Evolutionary conservation across 495 filamentous ascomycete genomes (phyloP).

Genomic region (Hypomontagnella monticulosa): DNA sequence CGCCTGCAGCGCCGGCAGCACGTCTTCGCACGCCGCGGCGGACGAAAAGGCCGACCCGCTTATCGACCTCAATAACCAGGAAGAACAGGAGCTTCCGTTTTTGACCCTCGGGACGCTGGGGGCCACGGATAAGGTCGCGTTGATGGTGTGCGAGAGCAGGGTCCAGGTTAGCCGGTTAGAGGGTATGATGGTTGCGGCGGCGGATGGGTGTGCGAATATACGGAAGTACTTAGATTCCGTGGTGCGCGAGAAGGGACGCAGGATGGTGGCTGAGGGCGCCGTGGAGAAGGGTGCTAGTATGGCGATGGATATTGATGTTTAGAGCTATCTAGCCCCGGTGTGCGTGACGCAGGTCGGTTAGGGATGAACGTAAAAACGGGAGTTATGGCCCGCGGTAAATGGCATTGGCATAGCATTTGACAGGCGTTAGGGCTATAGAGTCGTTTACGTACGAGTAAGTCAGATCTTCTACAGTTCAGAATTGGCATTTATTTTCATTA

Average conservation of each 20-base stretch:
- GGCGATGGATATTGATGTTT: slow-evolving; percentile 57
- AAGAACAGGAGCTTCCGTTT: slow-evolving; percentile 90
- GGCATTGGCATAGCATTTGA: slow-evolving; percentile 6
- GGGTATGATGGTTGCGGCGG: slow-evolving; percentile 88
- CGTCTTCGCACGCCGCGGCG: slow-evolving; percentile 68
- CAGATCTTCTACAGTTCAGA: slow-evolving; percentile 2
- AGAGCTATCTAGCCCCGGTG: neutral
- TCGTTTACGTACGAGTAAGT: slow-evolving; percentile 28
- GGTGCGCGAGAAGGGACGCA: slow-evolving; percentile 71
- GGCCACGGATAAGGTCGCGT: slow-evolving; percentile 73
- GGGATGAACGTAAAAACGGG: neutral
- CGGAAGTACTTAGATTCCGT: slow-evolving; percentile 77
- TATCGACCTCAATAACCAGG: slow-evolving; percentile 83
- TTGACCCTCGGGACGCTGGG: slow-evolving; percentile 86
- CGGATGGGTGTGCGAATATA: slow-evolving; percentile 80
- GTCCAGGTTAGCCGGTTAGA: slow-evolving; percentile 82
- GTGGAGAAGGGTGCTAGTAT: slow-evolving; percentile 54
- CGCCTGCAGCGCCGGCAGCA: slow-evolving; percentile 88
- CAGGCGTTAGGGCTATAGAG: slow-evolving; percentile 8
- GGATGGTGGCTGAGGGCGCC: slow-evolving; percentile 69
- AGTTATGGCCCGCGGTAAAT: neutral
- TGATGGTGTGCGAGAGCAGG: slow-evolving; percentile 84
- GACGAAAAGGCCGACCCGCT: slow-evolving; percentile 83
- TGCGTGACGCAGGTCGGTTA: too few relatives aligned
- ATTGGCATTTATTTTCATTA: slow-evolving; percentile 22